Conservation (phyloP, 345 rosid genomes). For the Eutrema yunnanense region DNA sequence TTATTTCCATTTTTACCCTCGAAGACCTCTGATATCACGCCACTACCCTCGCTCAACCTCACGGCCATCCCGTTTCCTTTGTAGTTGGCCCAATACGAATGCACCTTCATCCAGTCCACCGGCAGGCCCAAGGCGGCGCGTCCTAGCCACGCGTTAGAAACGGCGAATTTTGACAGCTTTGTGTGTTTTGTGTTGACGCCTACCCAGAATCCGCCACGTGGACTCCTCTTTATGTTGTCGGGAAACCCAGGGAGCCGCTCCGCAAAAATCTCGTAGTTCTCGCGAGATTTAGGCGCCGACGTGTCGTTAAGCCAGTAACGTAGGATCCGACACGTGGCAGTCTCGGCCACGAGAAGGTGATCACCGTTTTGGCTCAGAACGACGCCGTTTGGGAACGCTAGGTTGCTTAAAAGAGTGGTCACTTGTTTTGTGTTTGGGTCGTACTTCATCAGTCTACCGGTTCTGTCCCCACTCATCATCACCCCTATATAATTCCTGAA, state of each 20-base stretch:
- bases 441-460: constrained; percentile 65
- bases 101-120: constrained; percentile 32
- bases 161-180: constrained; percentile 26
- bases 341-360: constrained; percentile 48
- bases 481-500: constrained; percentile 42
- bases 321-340: constrained; percentile 35
- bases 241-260: constrained; percentile 53
- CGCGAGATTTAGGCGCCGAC: constrained; percentile 14
- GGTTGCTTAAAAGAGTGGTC: constrained; percentile 31
- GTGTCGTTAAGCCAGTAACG: constrained; percentile 39
- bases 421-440: constrained; percentile 41
- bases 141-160: constrained; percentile 48
- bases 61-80: constrained; percentile 54
- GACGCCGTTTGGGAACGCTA: constrained; percentile 63
- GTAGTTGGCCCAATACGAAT: constrained; percentile 31
- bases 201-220: constrained; percentile 68
- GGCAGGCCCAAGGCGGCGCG: constrained; percentile 39
- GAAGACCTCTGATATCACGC: constrained; percentile 40
- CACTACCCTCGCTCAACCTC: constrained; percentile 57
- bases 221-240: constrained; percentile 60
- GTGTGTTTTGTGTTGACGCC: constrained; percentile 44
- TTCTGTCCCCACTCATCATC: constrained; percentile 46
- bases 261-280: constrained; percentile 34
- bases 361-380: constrained; percentile 37
- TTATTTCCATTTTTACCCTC: constrained; percentile 29